Percentiles rank a stretch among this genome's conserved stretches.
phyloP scores from a whole-genome alignment of 805 yeast genomes.

The Ogataea trehalophila region DNA sequence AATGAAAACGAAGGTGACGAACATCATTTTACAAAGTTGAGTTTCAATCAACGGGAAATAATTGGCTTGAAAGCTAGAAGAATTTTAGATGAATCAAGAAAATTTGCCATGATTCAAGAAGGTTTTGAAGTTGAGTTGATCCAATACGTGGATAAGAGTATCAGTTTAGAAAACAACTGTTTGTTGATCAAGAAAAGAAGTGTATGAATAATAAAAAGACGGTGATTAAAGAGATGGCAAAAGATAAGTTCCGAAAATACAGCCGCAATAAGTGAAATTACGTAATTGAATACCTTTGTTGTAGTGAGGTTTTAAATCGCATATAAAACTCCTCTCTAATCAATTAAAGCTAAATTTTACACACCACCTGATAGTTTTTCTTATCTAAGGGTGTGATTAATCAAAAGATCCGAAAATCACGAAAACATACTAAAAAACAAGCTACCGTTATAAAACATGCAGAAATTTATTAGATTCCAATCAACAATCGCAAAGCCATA shows the following conservation, averaged over 20 bases:
- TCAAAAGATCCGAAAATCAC: no score
- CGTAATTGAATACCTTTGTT: no score
- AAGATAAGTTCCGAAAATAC: not conserved
- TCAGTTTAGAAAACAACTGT: constrained; percentile 62
- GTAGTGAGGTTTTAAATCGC: no score
- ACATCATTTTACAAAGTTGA: constrained; percentile 42
- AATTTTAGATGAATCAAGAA: constrained; percentile 70
- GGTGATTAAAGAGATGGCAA: no score
- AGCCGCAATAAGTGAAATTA: no score
- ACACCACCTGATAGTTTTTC: no score
- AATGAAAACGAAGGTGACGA: constrained; percentile 33
- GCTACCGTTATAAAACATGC: not conserved
- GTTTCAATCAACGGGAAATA: constrained; percentile 44
- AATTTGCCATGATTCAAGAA: constrained; percentile 36
- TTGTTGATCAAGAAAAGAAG: constrained; percentile 14
- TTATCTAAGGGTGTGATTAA: no score
- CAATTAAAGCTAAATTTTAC: no score
- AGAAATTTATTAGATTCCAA: not conserved
- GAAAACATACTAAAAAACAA: no score
- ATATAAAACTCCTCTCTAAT: no score
- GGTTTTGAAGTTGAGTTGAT: constrained; percentile 47
- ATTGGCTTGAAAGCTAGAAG: constrained; percentile 69
- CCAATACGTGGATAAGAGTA: constrained; percentile 49
- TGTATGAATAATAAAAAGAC: not conserved
- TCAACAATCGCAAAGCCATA: not conserved